Base-by-base conservation (phyloP, 805 yeast genomes). In the Nakazawaea wickerhamii region DNA sequence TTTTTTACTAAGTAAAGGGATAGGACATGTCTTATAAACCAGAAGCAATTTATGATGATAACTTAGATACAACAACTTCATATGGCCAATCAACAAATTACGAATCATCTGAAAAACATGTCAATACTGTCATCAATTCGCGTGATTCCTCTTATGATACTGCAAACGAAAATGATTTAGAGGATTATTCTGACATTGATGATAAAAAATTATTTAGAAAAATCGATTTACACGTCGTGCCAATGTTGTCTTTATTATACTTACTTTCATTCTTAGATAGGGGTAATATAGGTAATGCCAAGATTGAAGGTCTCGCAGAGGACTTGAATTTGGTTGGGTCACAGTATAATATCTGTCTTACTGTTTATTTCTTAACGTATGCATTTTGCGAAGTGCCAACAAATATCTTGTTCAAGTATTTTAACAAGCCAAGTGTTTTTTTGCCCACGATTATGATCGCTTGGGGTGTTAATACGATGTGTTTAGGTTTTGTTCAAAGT, bases 281-380 rank as follows among this genome's bases (percentile, higher is more conserved):
- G 46, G 71, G 79, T 11, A 77, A 76, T 52, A 73, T 77, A 41
- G 81, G 82, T 50, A 77, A 77, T 52, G 82, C 82, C 8, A 66
- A 66, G 32, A 64, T 73, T 3, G 81, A 78, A 11, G 82, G 83
- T 4, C 49, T 77, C 47, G 55, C 64, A 0, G 60, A 60, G 21
- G 71, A 65, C 41, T 44, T 74, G 15, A 59, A 63, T 6, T 53
- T 74, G 20, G 50, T 57, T 1, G 64, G 63, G 1, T 57, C 53
- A 18, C 68, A 73, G 48, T 73, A 63, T 50, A 66, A 70, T 19
- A 64, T 62, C 28, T 67, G 65, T 22, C 71, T 70, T 4, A 65
- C 76, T 6, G 63, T 75, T 1, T 61, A 73, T 27, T 75, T 61
- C 47, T 71, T 65, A 11, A 70, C 79, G 0, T 75, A 74, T 61